Evolutionary conservation across 1,284 basidiomycete genomes (phyloP).

Genomic region (Boletus sp.): DNA sequence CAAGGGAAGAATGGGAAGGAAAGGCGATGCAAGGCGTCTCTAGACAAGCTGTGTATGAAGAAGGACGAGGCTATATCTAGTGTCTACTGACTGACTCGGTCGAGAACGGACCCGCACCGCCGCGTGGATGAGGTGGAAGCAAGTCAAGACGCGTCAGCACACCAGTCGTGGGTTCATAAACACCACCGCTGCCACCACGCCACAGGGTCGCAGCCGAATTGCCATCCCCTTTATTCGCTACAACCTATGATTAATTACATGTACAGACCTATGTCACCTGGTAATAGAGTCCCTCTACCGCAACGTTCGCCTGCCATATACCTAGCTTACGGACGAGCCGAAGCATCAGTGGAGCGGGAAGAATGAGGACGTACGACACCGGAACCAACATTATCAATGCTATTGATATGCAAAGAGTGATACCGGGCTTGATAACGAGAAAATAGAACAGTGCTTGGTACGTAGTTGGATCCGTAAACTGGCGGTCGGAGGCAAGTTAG

Average conservation of each 20-base stretch:
- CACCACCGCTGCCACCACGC: conserved; percentile 22
- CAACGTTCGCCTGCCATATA: conserved; percentile 76
- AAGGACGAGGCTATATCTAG: background rate
- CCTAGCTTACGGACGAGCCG: conserved; percentile 62
- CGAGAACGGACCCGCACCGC: conserved; percentile 6
- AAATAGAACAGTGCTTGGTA: conserved; percentile 83
- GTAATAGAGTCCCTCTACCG: conserved; percentile 68
- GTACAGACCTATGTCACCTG: conserved; percentile 31
- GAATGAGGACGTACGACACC: conserved; percentile 50
- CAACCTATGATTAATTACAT: background rate
- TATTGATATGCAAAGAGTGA: conserved; percentile 65
- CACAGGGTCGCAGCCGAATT: conserved; percentile 25
- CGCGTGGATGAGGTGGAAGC: conserved; percentile 15
- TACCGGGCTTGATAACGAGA: conserved; percentile 75
- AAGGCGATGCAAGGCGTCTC: conserved; percentile 6
- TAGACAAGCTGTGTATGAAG: conserved; percentile 26
- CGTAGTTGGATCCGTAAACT: conserved; percentile 76
- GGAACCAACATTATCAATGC: conserved; percentile 54
- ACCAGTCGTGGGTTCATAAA: conserved; percentile 30
- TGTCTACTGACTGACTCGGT: conserved; percentile 9
- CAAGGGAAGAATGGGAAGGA: conserved; percentile 12
- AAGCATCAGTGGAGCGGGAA: conserved; percentile 64
- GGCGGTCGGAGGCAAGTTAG: conserved; percentile 8
- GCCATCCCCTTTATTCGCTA: background rate
- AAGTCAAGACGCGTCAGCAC: conserved; percentile 36